Percentiles rank a stretch among this genome's conserved stretches.
phyloP scores from a whole-genome alignment of 805 yeast species.

The Ogataea polymorpha region DNA sequence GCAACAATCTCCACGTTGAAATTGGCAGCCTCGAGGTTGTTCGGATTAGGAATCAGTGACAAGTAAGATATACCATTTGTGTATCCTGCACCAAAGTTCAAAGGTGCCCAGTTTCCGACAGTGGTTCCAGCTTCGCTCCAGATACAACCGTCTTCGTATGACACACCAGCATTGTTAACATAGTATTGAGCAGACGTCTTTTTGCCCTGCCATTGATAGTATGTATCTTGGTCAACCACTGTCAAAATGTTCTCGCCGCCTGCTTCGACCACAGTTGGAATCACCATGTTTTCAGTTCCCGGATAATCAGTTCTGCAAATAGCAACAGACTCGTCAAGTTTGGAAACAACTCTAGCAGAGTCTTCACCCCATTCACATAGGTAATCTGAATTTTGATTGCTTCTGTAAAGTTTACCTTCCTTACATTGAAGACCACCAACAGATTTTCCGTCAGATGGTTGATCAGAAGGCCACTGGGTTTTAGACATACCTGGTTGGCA shows the following conservation, averaged over 20 bases:
- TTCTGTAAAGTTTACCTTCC: slow-evolving; percentile 57
- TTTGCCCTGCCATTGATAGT: slow-evolving; percentile 62
- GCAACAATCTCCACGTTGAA: slow-evolving; percentile 79
- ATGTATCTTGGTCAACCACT: slow-evolving; percentile 57
- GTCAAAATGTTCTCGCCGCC: slow-evolving; percentile 51
- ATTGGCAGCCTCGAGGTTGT: slow-evolving; percentile 56
- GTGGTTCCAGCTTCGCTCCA: slow-evolving; percentile 63
- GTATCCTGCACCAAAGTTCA: slow-evolving; percentile 75
- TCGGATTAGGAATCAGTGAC: slow-evolving; percentile 76
- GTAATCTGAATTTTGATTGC: slow-evolving; percentile 48
- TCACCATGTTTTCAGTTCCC: slow-evolving; percentile 77
- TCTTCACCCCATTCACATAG: slow-evolving; percentile 66
- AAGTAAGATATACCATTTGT: slow-evolving; percentile 57
- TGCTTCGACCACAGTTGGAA: slow-evolving; percentile 62
- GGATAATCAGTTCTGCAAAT: slow-evolving; percentile 80
- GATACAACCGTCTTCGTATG: slow-evolving; percentile 64
- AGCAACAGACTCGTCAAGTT: slow-evolving; percentile 52
- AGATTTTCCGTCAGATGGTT: slow-evolving; percentile 66
- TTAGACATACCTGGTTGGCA: slow-evolving; percentile 79
- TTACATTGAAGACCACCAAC: slow-evolving; percentile 69
- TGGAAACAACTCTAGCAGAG: slow-evolving; percentile 51
- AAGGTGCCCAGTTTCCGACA: slow-evolving; percentile 79
- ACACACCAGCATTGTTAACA: slow-evolving; percentile 74
- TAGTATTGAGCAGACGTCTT: slow-evolving; percentile 70
- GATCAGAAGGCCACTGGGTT: slow-evolving; percentile 72